Conservation (phyloP, 148 eudicot genomes). For the Fallopia convolvulus region DNA sequence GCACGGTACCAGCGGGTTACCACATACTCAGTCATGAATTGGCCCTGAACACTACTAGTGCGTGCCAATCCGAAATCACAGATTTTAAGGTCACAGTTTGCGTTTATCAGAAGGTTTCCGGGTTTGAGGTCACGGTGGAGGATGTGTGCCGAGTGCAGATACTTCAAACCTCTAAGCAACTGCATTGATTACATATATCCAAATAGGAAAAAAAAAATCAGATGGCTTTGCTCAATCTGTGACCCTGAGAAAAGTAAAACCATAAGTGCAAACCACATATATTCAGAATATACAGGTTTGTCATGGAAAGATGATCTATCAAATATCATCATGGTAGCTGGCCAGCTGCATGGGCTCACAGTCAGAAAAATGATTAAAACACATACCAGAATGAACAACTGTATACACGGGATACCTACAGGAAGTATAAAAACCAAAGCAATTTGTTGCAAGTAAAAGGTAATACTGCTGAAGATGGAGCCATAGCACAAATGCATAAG, state of each 20-base stretch:
- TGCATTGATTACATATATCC: constrained; percentile 11
- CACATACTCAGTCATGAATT: constrained; percentile 34
- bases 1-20: constrained; percentile 41
- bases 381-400: neutral
- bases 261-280: neutral
- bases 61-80: constrained; percentile 47
- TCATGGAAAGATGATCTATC: neutral
- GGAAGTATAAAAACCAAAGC: neutral
- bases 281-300: neutral
- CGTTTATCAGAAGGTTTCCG: constrained; percentile 35
- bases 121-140: constrained; percentile 49
- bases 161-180: constrained; percentile 37
- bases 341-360: neutral
- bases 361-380: neutral
- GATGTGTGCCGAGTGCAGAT: constrained; percentile 41
- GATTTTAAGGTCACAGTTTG: constrained; percentile 36
- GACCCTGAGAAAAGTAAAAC: neutral
- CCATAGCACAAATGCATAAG: neutral
- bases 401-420: neutral
- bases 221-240: neutral
- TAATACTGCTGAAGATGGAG: neutral
- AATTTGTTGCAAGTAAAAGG: neutral
- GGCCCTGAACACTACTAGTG: constrained; percentile 17
- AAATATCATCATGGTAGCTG: neutral
- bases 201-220: neutral